Base-by-base conservation (phyloP, 2,329 filamentous ascomycete species). In the Chalara sp. region DNA sequence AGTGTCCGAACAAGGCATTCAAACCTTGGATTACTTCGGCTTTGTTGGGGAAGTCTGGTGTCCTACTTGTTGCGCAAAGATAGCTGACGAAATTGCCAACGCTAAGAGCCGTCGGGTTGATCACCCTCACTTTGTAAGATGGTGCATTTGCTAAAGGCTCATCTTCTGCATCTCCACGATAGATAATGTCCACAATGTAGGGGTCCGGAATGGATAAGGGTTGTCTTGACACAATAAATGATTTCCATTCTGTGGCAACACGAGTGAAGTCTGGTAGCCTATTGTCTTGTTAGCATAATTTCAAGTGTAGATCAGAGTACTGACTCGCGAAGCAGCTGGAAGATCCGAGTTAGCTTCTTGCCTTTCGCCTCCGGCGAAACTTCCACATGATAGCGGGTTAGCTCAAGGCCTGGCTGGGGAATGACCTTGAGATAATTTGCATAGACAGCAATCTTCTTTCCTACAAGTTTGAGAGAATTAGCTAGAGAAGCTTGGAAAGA, bases 1-100 rank as follows among this genome's bases (percentile, higher is more conserved):
- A 4, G 74, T 77, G 71, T 1, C 73, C 71, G 47, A 83, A 64
- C 28, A 84, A 66, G 33, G 82, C 76, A 58, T 84, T 84, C 50
- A 84, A 62, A 0, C 78, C 72, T 51, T 82, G 78, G 5, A 83
- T 69, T 0, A 78, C 64, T 49, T 80, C 76, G 1, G 68, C 65
- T 58, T 76, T 76, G 21, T 70, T 62, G 3, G 42, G 30, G 35
- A 54, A 58, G 1, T 35, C 43, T 1, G 56, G 50, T 6, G 54
- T 46, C n/a, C 53, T 37, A 43, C 52, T 53, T 11, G 37, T 41
- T 5, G 54, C 51, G 6, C 52, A 56, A 5, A 63, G 55, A 41
- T 57, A 58, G 5, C 41, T 56, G 41, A 61, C 46, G 29, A 59
- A 44, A 32, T 56, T 51, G 4, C 50, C 55, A 1, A 62, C 48